These are phyloP conservation scores for Arthrobotrys pseudoclavata DNA, from an alignment of 2,329 filamentous ascomycete species.

Conservation along the genomic window DNA sequence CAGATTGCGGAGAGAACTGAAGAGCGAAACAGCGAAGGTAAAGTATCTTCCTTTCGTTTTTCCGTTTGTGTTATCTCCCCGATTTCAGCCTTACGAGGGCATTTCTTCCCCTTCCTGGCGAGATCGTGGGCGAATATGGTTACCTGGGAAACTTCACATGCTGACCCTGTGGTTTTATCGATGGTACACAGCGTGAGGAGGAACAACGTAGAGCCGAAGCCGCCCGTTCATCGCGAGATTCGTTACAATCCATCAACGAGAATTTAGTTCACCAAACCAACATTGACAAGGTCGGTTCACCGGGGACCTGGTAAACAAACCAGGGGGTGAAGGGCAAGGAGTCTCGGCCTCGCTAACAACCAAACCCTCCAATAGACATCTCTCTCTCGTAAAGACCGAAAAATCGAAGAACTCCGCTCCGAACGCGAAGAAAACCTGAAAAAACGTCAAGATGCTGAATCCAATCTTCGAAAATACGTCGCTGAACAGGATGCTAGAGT, in stretches of 20 bases:
- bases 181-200: constrained; percentile 61
- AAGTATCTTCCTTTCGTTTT: not conserved
- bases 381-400: constrained; percentile 63
- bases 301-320: constrained; percentile 16
- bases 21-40: constrained; percentile 70
- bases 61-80: not conserved
- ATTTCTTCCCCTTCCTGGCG: not conserved
- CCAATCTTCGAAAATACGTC: constrained; percentile 61
- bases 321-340: constrained; percentile 3
- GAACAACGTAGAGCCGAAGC: constrained; percentile 64
- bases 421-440: constrained; percentile 62
- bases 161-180: constrained; percentile 24
- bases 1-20: constrained; percentile 78
- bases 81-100: not conserved
- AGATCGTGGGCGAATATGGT: not conserved
- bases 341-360: not conserved
- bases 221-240: constrained; percentile 63
- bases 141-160: constrained; percentile 20
- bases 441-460: constrained; percentile 62
- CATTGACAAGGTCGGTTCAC: constrained; percentile 61
- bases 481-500: constrained; percentile 62
- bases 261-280: constrained; percentile 64
- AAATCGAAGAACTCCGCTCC: constrained; percentile 63
- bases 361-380: constrained; percentile 54
- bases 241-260: constrained; percentile 63